Evolutionary conservation across 1,284 basidiomycete species (phyloP).

Genomic region (Malassezia sympodialis): DNA sequence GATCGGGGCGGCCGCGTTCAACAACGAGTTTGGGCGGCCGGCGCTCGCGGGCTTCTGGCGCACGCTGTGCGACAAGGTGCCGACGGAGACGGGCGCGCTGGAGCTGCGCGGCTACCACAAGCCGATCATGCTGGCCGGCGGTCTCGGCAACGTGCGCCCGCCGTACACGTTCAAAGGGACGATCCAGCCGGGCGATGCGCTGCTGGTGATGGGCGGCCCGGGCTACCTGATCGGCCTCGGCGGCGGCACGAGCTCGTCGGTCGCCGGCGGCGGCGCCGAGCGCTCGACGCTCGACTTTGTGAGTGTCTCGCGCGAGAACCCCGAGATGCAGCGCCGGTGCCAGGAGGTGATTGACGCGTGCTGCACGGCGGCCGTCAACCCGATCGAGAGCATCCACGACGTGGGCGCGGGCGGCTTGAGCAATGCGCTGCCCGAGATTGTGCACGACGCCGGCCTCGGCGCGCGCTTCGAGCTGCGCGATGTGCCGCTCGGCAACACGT

Average conservation of each 20-base stretch:
- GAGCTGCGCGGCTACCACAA: conserved; percentile 96
- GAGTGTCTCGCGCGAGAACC: conserved; percentile 92
- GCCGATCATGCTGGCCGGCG: conserved; percentile 98
- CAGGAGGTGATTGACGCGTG: conserved; percentile 89
- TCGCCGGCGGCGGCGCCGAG: conserved; percentile 58
- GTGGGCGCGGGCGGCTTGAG: conserved; percentile 94
- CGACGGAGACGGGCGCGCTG: conserved; percentile 17
- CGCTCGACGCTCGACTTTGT: conserved; percentile 90
- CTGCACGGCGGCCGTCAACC: conserved; percentile 51
- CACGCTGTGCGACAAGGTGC: conserved; percentile 42
- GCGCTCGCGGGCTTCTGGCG: conserved; percentile 55
- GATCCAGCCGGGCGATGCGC: conserved; percentile 37
- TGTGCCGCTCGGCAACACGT: conserved; percentile 77
- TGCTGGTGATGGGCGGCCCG: conserved; percentile 92
- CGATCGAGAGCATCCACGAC: conserved; percentile 93
- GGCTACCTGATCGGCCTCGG: conserved; percentile 94
- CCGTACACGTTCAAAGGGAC: conserved; percentile 39
- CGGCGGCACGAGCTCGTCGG: conserved; percentile 87
- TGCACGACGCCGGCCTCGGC: conserved; percentile 84
- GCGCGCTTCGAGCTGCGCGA: conserved; percentile 91
- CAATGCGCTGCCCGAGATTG: conserved; percentile 91
- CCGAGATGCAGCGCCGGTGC: conserved; percentile 92
- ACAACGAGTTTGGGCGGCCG: conserved; percentile 96
- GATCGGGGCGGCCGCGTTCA: conserved; percentile 86
- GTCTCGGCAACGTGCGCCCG: conserved; percentile 72